Evolutionary conservation across 352 stramenopile species (phyloP), one percentile per base, ranked within the genome.

Genomic region (Phytophthora hibernalis): DNA sequence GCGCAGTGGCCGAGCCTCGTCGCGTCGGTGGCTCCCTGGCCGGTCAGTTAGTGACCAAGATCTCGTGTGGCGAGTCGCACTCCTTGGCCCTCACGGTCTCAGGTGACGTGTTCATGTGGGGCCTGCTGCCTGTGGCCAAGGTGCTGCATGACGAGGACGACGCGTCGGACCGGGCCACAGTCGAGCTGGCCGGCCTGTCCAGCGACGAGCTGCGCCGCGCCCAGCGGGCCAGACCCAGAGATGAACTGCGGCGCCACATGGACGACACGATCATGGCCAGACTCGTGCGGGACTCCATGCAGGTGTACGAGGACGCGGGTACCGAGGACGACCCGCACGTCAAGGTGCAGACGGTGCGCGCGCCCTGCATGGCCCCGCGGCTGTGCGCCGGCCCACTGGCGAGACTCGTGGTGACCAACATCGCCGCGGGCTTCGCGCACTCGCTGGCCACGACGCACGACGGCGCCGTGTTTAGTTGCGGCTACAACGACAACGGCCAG

Each of bases 401-500:
- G 18, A 82, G 73, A 51, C 72, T 92, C 8, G 52, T 76, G 5
- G 70, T 77, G 37, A 79, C 84, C 8, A 71, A 75, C 45, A 83
- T 93, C 47, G 74, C 83, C 0, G 86, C 86, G 0, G 86, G 86
- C n/a, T 92, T 92, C 50, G 86, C 84, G 0, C 86, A 95, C 58
- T 93, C 83, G 15, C 50, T 95, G 47, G 84, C 82, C 3, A 78
- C 80, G 11, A 90, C 71, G n/a, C 74, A 61, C 3, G 61, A 74
- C 0, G 86, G 86, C 1, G 45, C 68, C 1, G 81, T 87, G 7
- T 92, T 88, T 43, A 89, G 79, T 55, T 95, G 86, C 37, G 86
- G 86, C 15, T 95, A 95, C 84, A 95, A 95, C 52, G 86, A 95
- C 64, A 91, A 90, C 54, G 84, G 86, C 11, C 86, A 95, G 55